phyloP scores from a whole-genome alignment of 1,139 yeast species.

The Nakaseomyces nivariensis region DNA sequence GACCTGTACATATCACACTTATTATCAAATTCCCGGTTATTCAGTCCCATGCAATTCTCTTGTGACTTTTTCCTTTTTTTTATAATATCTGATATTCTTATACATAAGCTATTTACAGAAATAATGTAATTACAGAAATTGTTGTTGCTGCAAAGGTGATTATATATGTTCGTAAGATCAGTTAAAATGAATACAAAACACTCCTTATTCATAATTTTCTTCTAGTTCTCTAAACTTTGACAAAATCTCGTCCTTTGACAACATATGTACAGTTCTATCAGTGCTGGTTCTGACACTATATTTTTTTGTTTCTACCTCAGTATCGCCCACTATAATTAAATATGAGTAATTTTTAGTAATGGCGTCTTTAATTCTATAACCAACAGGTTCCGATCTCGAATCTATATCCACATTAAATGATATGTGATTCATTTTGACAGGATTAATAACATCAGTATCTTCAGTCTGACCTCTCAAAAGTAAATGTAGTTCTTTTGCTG shows the following conservation, averaged over 20 bases:
- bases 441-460: constrained; percentile 14
- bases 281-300: constrained; percentile 61
- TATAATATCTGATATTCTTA: constrained; percentile 1
- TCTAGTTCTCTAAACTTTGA: constrained; percentile 44
- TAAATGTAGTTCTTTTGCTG: constrained; percentile 27
- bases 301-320: constrained; percentile 54
- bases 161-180: neutral
- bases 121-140: neutral
- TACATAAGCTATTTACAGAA: constrained; percentile 1
- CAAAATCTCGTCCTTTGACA: constrained; percentile 41
- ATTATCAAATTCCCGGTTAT: neutral
- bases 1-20: neutral
- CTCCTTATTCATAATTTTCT: constrained; percentile 32
- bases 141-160: neutral
- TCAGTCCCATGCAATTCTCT: neutral
- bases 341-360: constrained; percentile 67
- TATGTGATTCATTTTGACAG: constrained; percentile 47
- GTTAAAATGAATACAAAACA: neutral
- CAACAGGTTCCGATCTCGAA: constrained; percentile 65
- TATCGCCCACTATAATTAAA: constrained; percentile 77
- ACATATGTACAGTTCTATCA: constrained; percentile 37
- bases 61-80: neutral
- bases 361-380: constrained; percentile 72
- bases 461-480: constrained; percentile 19
- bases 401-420: constrained; percentile 72